Conservation (phyloP, 192 early-diverging fungal genomes). For the Mycoemilia scoparia region DNA sequence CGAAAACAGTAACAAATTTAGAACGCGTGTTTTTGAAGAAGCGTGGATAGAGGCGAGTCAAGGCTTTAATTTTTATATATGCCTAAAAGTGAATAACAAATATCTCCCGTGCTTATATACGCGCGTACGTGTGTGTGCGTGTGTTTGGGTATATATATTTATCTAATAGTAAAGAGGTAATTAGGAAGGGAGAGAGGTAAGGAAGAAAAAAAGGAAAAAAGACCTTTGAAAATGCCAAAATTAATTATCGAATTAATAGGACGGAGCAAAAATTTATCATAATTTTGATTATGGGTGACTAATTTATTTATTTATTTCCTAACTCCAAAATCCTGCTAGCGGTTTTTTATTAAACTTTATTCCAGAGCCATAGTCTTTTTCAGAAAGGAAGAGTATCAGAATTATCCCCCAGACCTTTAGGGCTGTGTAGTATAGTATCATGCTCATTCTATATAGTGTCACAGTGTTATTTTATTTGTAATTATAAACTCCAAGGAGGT, state of each 20-base stretch:
- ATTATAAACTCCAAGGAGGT: no score
- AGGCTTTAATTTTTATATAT: background rate
- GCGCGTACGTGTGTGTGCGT: no score
- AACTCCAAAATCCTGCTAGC: background rate
- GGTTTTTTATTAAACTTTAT: slow-evolving; percentile 4
- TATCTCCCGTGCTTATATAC: no score
- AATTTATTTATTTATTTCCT: slow-evolving; percentile 5
- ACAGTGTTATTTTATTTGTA: no score
- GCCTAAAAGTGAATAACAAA: background rate
- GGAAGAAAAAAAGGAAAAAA: slow-evolving; percentile 3
- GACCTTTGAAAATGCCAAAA: slow-evolving; percentile 1
- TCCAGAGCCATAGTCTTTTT: no score
- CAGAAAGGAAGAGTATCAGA: no score
- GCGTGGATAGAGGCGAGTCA: background rate
- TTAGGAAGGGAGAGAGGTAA: slow-evolving; percentile 1
- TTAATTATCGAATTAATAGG: slow-evolving; percentile 3
- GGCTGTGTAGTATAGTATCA: no score
- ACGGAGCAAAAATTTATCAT: no score
- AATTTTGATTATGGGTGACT: slow-evolving; percentile 1
- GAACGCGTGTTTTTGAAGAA: background rate
- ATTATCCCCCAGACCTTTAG: no score
- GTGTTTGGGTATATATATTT: no score
- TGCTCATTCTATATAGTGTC: no score
- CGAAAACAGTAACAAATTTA: background rate
- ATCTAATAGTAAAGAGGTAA: background rate